Base-by-base conservation (phyloP, 805 yeast species). In the Candida golubevii region DNA sequence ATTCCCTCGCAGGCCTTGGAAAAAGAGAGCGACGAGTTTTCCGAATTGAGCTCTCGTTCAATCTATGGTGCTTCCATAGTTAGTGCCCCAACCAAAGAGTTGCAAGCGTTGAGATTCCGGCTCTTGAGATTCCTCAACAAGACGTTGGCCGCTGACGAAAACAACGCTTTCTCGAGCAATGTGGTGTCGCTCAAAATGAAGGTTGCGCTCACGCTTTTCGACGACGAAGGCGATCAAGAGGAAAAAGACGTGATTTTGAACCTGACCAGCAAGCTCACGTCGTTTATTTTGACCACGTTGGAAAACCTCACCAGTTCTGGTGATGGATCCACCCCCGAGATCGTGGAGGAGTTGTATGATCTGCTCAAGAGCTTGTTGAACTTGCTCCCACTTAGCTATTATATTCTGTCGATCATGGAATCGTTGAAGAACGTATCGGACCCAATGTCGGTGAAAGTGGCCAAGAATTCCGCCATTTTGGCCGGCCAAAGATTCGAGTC, bases 301-400 rank as follows among this genome's bases (percentile, higher is more conserved):
- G 79, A 74, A 43, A 18, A 18, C 23, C 42, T 61, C 45, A 49
- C 65, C 23, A 50, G 56, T 36, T 8, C 33, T 23, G 32, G 12
- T 13, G 47, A 36, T 8, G 35, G 47, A 14, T 42, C 45, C 32
- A 46, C 44, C 35, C 47, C 46, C 23, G 61, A 62, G 12, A 64
- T 73, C 23, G 65, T 72, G 14, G 61, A 58, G 35, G 69, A 67
- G 30, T 64, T 83, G 42, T 79, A 80, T 58, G 72, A 70, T 26
- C 63, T 87, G 40, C 70, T 91, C 50, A 78, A 80, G 30, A 78
- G 78, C 51, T 67, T 83, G 50, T 67, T 91, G 47, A 80, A 80
- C 46, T 69, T 88, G 49, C 69, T 91, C 42, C 97, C 98, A 28
- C 77, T 89, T 50, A 75, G 75, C 49, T 77, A 80, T 51, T 90